Base-by-base conservation (phyloP, 2,329 filamentous ascomycete genomes). In the Cladorrhinum sp. region DNA sequence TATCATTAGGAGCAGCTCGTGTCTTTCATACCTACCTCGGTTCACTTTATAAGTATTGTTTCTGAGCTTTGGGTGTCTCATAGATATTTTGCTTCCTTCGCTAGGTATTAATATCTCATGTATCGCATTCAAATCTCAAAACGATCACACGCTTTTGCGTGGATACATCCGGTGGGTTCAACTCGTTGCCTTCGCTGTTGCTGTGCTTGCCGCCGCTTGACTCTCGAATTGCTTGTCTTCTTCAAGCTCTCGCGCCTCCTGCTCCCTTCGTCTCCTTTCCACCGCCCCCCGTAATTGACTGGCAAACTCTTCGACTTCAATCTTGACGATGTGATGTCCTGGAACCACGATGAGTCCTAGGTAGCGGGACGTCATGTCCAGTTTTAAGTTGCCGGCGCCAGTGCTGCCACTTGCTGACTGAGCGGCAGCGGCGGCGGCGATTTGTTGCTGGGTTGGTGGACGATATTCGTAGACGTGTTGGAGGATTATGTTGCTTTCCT, bases 401-500 rank as follows among this genome's bases (percentile, higher is more conserved):
- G n/a, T n/a, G n/a, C 20, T 49, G 46, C 21, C 24, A 33, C 10
- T 16, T 48, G 30, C 24, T 3, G 39, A 23, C 3, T 23, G 52
- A 30, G 26, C 33, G 2, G 4, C 9, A 16, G 57, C 28, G 2
- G 48, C 16, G 16, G 23, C 14, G 20, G 55, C 18, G 2, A 76
- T 68, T 58, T 80, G 76, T 46, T 80, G 76, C 18, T 76, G 72
- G 1, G 86, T 83, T 1, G 92, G 92, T 61, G 86, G 83, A 1
- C 94, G 90, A 75, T 97, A 98, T 75, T 99, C 95, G 75, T 95
- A 90, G 0, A 94, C 91, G 66, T 90, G 83, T 36, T 89, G 83
- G 57, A 99, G 85, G 57, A 99, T 91, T 66, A 98, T 83, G 71
- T 99, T 97, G 69, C 85, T 86, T 64, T 96, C 90, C 92, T 96